These are phyloP conservation scores for Aspergillus novofumigatus DNA, from an alignment of 2,329 filamentous ascomycete species.

Conservation along the genomic window DNA sequence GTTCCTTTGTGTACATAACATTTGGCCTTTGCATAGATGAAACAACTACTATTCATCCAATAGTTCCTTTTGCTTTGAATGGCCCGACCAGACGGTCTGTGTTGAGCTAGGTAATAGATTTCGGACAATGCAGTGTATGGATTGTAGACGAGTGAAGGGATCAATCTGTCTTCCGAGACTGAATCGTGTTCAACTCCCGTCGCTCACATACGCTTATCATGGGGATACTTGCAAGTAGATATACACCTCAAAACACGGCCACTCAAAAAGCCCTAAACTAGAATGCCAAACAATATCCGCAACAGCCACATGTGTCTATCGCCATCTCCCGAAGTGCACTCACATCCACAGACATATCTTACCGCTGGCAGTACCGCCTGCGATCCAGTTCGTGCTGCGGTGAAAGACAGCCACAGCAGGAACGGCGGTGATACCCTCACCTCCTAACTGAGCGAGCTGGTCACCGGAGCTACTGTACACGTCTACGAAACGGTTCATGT, in stretches of 20 bases:
- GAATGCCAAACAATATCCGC: not conserved
- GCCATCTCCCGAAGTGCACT: slow-evolving; percentile 6
- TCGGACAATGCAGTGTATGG: not conserved
- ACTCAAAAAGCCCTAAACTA: not conserved
- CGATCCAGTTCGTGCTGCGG: slow-evolving; percentile 83
- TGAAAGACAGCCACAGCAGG: slow-evolving; percentile 91
- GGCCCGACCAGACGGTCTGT: too few species aligned
- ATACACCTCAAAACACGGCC: not conserved
- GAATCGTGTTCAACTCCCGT: not conserved
- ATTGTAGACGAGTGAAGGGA: not conserved
- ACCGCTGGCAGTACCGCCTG: slow-evolving; percentile 83
- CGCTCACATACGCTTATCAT: not conserved
- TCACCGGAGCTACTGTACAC: slow-evolving; percentile 77
- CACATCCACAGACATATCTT: slow-evolving; percentile 90
- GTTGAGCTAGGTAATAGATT: not conserved
- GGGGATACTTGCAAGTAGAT: not conserved
- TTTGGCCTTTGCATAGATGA: slow-evolving; percentile 28
- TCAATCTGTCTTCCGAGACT: not conserved
- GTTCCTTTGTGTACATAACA: slow-evolving; percentile 20
- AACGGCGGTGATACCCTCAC: slow-evolving; percentile 89
- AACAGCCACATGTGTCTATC: not conserved
- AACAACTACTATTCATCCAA: slow-evolving; percentile 17
- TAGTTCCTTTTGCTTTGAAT: not conserved
- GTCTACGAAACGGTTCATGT: slow-evolving; percentile 97
- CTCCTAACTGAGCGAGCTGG: slow-evolving; percentile 82